phyloP scores from a whole-genome alignment of 768 basidiomycete species.

The Boletellus ananas region DNA sequence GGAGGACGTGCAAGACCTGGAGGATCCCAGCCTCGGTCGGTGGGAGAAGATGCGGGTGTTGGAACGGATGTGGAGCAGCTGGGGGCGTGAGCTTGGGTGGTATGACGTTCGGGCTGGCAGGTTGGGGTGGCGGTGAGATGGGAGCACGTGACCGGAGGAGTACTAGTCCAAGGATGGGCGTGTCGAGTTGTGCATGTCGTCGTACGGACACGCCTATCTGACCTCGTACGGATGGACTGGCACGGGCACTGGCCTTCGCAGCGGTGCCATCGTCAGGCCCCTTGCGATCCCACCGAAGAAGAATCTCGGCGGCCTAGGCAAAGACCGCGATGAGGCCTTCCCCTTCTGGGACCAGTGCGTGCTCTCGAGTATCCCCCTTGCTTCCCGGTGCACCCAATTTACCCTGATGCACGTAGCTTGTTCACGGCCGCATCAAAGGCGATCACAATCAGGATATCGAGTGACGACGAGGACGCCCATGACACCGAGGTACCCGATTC shows the following conservation, averaged over 20 bases:
- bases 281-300: slow-evolving; percentile 81
- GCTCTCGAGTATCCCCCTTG: not conserved
- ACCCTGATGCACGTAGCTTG: slow-evolving; percentile 33
- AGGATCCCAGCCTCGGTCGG: slow-evolving; percentile 64
- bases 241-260: slow-evolving; percentile 77
- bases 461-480: slow-evolving; percentile 48
- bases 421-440: slow-evolving; percentile 81
- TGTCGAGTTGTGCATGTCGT: slow-evolving; percentile 10
- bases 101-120: slow-evolving; percentile 26
- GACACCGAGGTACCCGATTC: slow-evolving; percentile 8
- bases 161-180: no score
- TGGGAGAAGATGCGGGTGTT: slow-evolving; percentile 75
- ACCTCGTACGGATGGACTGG: slow-evolving; percentile 86
- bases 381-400: not conserved
- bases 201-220: slow-evolving; percentile 59
- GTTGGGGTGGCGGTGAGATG: not conserved
- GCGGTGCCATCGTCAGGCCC: slow-evolving; percentile 74
- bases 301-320: slow-evolving; percentile 81
- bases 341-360: slow-evolving; percentile 98
- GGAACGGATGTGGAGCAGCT: slow-evolving; percentile 86
- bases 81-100: slow-evolving; percentile 73
- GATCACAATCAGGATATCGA: slow-evolving; percentile 66
- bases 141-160: slow-evolving; percentile 8
- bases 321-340: slow-evolving; percentile 91
- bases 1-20: slow-evolving; percentile 79